Percentiles rank a stretch among this genome's conserved stretches.
phyloP scores from a whole-genome alignment of 2,329 filamentous ascomycete species.

The Kalmusia sp. region DNA sequence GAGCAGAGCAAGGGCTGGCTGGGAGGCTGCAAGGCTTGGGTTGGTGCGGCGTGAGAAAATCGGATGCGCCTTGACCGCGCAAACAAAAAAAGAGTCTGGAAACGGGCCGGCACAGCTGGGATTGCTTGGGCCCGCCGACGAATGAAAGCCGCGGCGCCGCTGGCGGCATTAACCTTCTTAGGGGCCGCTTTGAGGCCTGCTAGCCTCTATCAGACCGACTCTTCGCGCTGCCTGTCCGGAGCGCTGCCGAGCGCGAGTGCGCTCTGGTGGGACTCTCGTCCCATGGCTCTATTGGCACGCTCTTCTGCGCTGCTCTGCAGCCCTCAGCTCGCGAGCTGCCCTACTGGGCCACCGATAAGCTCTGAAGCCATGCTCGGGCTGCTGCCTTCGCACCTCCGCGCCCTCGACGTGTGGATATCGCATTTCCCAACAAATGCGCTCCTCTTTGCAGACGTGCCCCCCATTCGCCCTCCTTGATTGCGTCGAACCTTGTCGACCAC shows the following conservation, averaged over 20 bases:
- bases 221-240: too few relatives aligned
- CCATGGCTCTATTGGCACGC: too few relatives aligned
- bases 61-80: conserved; percentile 23
- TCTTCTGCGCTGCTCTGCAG: too few relatives aligned
- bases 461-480: background rate
- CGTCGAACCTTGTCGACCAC: too few relatives aligned
- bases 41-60: conserved; percentile 15
- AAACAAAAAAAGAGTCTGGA: conserved; percentile 28
- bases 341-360: too few relatives aligned
- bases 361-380: too few relatives aligned
- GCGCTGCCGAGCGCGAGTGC: too few relatives aligned
- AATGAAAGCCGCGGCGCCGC: background rate
- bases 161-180: background rate
- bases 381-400: background rate
- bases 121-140: conserved; percentile 7
- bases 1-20: conserved; percentile 13
- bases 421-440: background rate
- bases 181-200: background rate
- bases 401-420: background rate
- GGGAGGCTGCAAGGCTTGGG: conserved; percentile 18
- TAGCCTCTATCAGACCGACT: too few relatives aligned
- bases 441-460: background rate
- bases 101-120: conserved; percentile 22
- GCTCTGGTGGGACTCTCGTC: too few relatives aligned
- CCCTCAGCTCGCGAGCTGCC: too few relatives aligned